phyloP scores from a whole-genome alignment of 1,139 yeast genomes.

The Meyerozyma sp. region DNA sequence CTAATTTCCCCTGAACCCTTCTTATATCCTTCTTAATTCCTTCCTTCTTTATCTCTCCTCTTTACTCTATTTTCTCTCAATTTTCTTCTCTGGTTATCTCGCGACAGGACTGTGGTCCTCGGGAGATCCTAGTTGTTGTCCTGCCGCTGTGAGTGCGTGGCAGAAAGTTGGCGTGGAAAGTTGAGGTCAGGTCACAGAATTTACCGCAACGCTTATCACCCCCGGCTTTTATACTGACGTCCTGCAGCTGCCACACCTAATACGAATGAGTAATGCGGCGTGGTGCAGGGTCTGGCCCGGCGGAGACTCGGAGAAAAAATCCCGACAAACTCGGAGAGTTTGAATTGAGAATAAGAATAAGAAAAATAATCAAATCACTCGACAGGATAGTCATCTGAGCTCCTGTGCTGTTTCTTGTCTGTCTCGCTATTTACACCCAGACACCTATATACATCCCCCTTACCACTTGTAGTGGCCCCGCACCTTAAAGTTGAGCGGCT shows the following conservation, averaged over 20 bases:
- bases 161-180: background rate
- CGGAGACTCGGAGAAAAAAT: background rate
- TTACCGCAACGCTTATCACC: background rate
- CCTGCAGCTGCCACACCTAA: background rate
- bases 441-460: conserved; percentile 2
- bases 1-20: too few relatives aligned
- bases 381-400: background rate
- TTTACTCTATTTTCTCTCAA: too few relatives aligned
- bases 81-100: background rate
- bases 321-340: background rate
- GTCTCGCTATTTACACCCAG: background rate
- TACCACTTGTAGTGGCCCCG: conserved; percentile 43
- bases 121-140: background rate
- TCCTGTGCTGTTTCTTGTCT: background rate
- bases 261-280: background rate
- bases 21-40: too few relatives aligned
- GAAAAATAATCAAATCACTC: too few relatives aligned
- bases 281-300: background rate
- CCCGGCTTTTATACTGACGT: background rate
- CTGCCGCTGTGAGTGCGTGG: background rate
- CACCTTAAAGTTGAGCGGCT: conserved; percentile 42
- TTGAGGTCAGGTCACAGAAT: background rate
- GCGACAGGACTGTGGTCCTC: background rate
- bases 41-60: too few relatives aligned
- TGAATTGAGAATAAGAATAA: too few relatives aligned